Evolutionary conservation across 768 basidiomycete genomes (phyloP).

Genomic region (Mycena venus): DNA sequence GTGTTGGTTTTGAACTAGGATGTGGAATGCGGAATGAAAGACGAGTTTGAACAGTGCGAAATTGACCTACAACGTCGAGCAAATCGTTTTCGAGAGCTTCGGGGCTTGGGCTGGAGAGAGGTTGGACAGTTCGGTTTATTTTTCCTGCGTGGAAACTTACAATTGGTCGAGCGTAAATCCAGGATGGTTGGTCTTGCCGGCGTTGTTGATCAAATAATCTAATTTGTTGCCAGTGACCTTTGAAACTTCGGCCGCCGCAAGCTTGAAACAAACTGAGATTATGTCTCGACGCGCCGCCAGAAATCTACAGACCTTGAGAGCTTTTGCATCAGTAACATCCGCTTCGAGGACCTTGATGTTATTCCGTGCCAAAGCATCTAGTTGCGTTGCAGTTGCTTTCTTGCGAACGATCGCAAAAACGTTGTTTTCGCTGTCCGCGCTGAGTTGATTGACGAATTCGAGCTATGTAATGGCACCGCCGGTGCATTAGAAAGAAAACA

Average conservation of each 20-base stretch:
- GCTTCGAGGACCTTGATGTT: constrained; percentile 16
- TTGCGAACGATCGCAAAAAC: constrained; percentile 21
- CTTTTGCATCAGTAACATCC: constrained; percentile 8
- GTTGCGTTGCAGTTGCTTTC: background rate
- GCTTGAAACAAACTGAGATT: background rate
- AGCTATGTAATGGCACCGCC: background rate
- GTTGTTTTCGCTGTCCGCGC: background rate
- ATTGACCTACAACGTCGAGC: background rate
- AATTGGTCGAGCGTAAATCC: constrained; percentile 1
- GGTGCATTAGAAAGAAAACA: background rate
- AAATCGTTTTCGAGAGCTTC: constrained; percentile 13
- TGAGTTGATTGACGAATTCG: constrained; percentile 15
- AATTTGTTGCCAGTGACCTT: background rate
- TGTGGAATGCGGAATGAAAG: background rate
- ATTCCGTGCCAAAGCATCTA: background rate
- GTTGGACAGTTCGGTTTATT: background rate
- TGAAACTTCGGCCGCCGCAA: constrained; percentile 2
- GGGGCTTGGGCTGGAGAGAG: background rate
- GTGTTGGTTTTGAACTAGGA: constrained; percentile 9
- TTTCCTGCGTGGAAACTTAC: background rate
- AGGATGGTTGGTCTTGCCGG: background rate
- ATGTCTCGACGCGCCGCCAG: too few species aligned
- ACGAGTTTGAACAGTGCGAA: background rate
- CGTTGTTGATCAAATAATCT: constrained; percentile 16
- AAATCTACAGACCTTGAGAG: background rate